Percentiles rank a stretch among this genome's conserved stretches.
phyloP scores from a whole-genome alignment of 2,329 filamentous ascomycete species.

The Fusarium praegraminearum region DNA sequence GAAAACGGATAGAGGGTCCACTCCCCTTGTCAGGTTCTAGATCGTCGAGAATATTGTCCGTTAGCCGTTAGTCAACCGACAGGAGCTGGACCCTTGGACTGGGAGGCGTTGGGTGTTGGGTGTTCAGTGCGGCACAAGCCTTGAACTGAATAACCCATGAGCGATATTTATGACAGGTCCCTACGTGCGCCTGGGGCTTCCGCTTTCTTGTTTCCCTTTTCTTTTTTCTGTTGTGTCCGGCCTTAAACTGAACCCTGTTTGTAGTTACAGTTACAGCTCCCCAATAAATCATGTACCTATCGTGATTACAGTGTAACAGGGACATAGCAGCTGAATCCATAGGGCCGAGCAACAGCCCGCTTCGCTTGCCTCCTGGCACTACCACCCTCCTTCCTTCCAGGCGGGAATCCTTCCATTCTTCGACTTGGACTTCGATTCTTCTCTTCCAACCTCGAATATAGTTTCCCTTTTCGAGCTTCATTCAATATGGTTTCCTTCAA shows the following conservation, averaged over 20 bases:
- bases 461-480: not conserved
- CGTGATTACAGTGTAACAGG: constrained; percentile 24
- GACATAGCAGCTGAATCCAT: not conserved
- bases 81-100: not conserved
- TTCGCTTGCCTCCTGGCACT: not conserved
- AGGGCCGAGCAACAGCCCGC: constrained; percentile 15
- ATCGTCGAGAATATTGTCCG: constrained; percentile 13
- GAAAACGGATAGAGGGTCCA: constrained; percentile 1
- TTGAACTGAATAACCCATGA: not conserved
- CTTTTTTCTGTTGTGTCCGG: not conserved
- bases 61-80: constrained; percentile 14
- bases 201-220: not conserved
- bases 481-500: constrained; percentile 15
- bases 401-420: not conserved
- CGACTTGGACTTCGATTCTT: not conserved
- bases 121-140: not conserved
- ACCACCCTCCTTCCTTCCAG: not conserved
- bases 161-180: constrained; percentile 34
- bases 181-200: not conserved
- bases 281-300: constrained; percentile 7
- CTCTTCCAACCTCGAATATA: not conserved
- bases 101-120: not conserved
- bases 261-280: not conserved
- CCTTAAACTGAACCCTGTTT: not conserved
- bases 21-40: constrained; percentile 7